A percentile compares a stretch with the other conserved stretches of the same genome.
Evolutionary conservation across 345 rosid species (phyloP).

Genomic region (Pelargonium nanum): DNA sequence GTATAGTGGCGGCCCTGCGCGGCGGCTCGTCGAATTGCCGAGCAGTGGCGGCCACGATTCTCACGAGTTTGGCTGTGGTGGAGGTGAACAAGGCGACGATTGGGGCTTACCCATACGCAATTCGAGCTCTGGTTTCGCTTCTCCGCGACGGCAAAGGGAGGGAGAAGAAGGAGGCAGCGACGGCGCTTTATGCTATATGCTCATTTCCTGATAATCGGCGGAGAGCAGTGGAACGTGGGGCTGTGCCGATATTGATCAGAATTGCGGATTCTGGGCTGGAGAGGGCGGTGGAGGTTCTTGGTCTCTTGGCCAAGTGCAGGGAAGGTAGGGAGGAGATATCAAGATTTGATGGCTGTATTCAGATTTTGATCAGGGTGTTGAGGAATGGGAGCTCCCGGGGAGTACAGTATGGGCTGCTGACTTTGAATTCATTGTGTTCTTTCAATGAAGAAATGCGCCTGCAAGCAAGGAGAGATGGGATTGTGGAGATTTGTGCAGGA

Average conservation of each 20-base stretch:
- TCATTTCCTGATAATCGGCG: constrained; percentile 67
- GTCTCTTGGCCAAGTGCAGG: constrained; percentile 66
- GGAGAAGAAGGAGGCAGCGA: constrained; percentile 82
- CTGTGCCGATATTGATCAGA: constrained; percentile 50
- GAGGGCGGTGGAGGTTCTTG: constrained; percentile 84
- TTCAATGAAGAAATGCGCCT: constrained; percentile 30
- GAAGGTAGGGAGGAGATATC: constrained; percentile 82
- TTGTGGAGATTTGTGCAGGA: constrained; percentile 51
- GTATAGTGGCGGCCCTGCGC: constrained; percentile 44
- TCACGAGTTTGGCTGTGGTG: constrained; percentile 87
- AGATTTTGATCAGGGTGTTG: constrained; percentile 47
- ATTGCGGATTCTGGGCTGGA: constrained; percentile 59
- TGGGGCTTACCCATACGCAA: constrained; percentile 70
- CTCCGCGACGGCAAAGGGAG: constrained; percentile 49
- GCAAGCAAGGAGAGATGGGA: constrained; percentile 44
- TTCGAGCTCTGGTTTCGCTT: constrained; percentile 47
- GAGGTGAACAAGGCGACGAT: constrained; percentile 94
- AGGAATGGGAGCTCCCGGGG: constrained; percentile 57
- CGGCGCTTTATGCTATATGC: constrained; percentile 75
- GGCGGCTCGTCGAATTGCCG: constrained; percentile 54
- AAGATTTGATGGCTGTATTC: constrained; percentile 40
- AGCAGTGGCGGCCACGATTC: constrained; percentile 72
- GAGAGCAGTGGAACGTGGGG: constrained; percentile 58
- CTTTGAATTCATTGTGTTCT: constrained; percentile 55
- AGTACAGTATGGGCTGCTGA: constrained; percentile 60